A percentile compares a stretch with the other conserved stretches of the same genome.
Evolutionary conservation across 1,284 basidiomycete genomes (phyloP).

Genomic region (Ustilago esculenta): DNA sequence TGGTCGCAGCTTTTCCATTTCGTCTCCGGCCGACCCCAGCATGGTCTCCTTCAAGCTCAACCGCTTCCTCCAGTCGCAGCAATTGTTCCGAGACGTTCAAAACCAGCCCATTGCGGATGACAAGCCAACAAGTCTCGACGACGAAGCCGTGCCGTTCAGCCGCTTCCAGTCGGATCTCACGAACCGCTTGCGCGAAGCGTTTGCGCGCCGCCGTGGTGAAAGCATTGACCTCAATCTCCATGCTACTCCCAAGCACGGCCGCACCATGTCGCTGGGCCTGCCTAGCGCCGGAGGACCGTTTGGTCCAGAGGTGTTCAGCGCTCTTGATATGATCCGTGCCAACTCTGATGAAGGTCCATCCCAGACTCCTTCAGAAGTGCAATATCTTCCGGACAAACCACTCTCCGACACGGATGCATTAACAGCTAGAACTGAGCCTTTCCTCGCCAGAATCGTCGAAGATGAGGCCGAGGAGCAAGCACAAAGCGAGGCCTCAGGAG

Average conservation of each 20-base stretch:
- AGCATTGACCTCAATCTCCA: conserved; percentile 10
- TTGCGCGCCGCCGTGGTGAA: conserved; percentile 26
- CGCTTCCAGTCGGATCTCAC: conserved; percentile 30
- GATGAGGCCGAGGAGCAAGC: conserved; percentile 23
- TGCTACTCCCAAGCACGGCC: conserved; percentile 14
- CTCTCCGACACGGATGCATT: conserved; percentile 32
- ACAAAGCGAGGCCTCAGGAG: background rate
- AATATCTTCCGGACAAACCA: conserved; percentile 18
- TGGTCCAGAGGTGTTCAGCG: conserved; percentile 49
- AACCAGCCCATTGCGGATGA: conserved; percentile 5
- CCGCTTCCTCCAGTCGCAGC: conserved; percentile 51
- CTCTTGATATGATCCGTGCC: conserved; percentile 51
- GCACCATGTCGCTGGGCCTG: conserved; percentile 58
- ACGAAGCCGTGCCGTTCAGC: conserved; percentile 3
- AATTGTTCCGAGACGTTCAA: conserved; percentile 3
- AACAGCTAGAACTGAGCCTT: conserved; percentile 1
- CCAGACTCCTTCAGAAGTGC: conserved; percentile 22
- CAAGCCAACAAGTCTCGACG: background rate
- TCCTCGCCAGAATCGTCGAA: conserved; percentile 24
- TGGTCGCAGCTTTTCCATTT: conserved; percentile 41
- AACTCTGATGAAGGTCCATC: conserved; percentile 33
- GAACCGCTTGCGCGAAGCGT: conserved; percentile 29
- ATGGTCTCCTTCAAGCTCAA: conserved; percentile 52
- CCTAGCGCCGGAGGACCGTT: conserved; percentile 53
- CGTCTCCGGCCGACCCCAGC: conserved; percentile 47